These are phyloP conservation scores for Cercospora sojina DNA, from an alignment of 2,329 filamentous ascomycete species.

Conservation along the genomic window DNA sequence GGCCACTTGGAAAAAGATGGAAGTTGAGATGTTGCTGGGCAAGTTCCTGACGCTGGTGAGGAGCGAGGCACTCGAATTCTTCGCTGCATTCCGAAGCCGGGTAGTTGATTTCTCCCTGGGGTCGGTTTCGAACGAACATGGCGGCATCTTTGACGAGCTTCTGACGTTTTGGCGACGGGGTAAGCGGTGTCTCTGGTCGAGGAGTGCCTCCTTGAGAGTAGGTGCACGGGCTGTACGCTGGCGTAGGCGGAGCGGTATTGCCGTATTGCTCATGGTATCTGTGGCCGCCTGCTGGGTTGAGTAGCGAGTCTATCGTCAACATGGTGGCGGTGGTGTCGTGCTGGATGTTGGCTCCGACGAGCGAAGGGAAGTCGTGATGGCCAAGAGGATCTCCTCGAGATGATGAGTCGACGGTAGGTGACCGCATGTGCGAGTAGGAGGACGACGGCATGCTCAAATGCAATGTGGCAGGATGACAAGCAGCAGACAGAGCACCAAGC, in stretches of 20 bases:
- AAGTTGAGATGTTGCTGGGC: constrained; percentile 61
- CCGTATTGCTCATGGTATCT: constrained; percentile 21
- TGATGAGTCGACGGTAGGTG: constrained; percentile 24
- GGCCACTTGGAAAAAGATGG: constrained; percentile 64
- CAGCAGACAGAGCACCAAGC: constrained; percentile 7
- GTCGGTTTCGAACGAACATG: constrained; percentile 60
- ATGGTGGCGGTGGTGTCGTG: constrained; percentile 27
- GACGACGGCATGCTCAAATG: constrained; percentile 26
- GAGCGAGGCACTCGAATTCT: constrained; percentile 41
- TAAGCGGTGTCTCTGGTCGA: constrained; percentile 26
- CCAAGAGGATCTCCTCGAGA: constrained; percentile 21
- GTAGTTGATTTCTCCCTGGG: constrained; percentile 69
- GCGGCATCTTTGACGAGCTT: constrained; percentile 67
- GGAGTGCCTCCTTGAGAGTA: constrained; percentile 28
- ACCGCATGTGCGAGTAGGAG: constrained; percentile 23
- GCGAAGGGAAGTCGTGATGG: background rate
- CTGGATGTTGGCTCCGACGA: constrained; percentile 5
- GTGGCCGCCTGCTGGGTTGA: constrained; percentile 39
- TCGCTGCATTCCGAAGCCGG: constrained; percentile 64
- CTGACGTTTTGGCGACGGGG: constrained; percentile 40
- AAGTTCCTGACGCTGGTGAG: constrained; percentile 46
- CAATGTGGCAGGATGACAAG: constrained; percentile 10
- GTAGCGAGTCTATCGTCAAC: constrained; percentile 45
- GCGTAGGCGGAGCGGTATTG: constrained; percentile 30
- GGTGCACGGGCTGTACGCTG: constrained; percentile 28